Base-by-base conservation (phyloP, 345 rosid species). In the Gossypium anomalum region DNA sequence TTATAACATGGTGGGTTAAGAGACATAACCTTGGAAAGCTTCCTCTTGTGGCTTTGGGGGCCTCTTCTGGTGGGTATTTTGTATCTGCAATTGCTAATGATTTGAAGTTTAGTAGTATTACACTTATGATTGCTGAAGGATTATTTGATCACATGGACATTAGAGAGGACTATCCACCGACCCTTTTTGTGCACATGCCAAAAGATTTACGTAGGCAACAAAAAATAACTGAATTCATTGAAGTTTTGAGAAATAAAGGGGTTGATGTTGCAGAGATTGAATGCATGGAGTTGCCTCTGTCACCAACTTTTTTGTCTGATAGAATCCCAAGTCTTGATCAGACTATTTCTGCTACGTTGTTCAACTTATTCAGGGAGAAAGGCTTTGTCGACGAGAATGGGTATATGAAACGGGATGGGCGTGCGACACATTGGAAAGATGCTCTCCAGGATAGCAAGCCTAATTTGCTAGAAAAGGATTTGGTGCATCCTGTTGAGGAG, bases 101-200 rank as follows among this genome's bases (percentile, higher is more conserved):
- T 23, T 59, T 93, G 79, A 79, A 75, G 83, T 95, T 93, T 29
- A 89, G 89, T 79, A 88, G 97, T 80, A 79, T 93, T 38, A 77
- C 85, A 22, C 84, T 95, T 77, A 93, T 95, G 99, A 89, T 95
- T 65, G 92, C 97, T 0, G 97, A 88, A 83, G 99, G 97, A 29
- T 25, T 88, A 25, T 91, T 93, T 64, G 89, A 87, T 78, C 78
- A 34, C 29, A 87, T 95, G 76, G 87, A 86, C 58, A 78, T 91
- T 43, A 70, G n/a, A 2, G 83, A 78, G 64, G 74, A 79, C 20
- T 95, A 95, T 76, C 98, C 98, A 0, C 89, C 97, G 4, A 90
- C 96, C 10, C 91, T 95, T 44, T 95, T 93, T 49, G 94, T 95
- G 60, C 98, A 95, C 77, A 90, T 95, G 99, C 94, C 99, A 7